Percentiles rank a stretch among this genome's conserved stretches.
Conservation (phyloP, 805 yeast genomes). For the Sporopachydermia lactativora region DNA sequence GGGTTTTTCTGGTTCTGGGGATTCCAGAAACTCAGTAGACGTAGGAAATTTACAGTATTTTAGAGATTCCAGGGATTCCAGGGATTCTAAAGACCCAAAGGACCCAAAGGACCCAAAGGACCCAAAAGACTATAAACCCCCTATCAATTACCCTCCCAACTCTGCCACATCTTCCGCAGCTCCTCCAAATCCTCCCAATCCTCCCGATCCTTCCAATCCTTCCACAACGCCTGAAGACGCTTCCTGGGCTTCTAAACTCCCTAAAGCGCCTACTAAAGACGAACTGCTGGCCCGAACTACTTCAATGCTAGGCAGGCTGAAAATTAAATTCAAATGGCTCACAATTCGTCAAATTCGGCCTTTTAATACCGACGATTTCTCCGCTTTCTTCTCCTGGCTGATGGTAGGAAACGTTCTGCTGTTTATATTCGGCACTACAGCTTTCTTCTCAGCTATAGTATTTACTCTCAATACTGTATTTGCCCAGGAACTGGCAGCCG, state of each 20-base stretch:
- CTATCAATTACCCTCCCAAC: too few relatives aligned
- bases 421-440: constrained; percentile 79
- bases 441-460: constrained; percentile 71
- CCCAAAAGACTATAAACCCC: too few relatives aligned
- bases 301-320: constrained; percentile 25
- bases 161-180: constrained; percentile 65
- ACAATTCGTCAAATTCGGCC: constrained; percentile 68
- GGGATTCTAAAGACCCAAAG: too few relatives aligned
- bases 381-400: constrained; percentile 86
- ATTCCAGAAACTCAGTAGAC: too few relatives aligned
- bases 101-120: too few relatives aligned
- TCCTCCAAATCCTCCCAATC: constrained; percentile 35
- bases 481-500: constrained; percentile 81
- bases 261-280: constrained; percentile 16
- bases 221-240: constrained; percentile 10
- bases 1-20: too few relatives aligned
- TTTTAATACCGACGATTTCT: constrained; percentile 80
- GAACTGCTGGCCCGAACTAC: constrained; percentile 30
- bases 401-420: constrained; percentile 75
- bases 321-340: constrained; percentile 53
- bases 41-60: too few relatives aligned
- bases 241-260: constrained; percentile 7
- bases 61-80: too few relatives aligned
- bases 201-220: too few relatives aligned
- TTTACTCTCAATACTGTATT: constrained; percentile 71